These are phyloP conservation scores for Stellera chamaejasme DNA, from an alignment of 345 rosid species.

Conservation along the genomic window DNA sequence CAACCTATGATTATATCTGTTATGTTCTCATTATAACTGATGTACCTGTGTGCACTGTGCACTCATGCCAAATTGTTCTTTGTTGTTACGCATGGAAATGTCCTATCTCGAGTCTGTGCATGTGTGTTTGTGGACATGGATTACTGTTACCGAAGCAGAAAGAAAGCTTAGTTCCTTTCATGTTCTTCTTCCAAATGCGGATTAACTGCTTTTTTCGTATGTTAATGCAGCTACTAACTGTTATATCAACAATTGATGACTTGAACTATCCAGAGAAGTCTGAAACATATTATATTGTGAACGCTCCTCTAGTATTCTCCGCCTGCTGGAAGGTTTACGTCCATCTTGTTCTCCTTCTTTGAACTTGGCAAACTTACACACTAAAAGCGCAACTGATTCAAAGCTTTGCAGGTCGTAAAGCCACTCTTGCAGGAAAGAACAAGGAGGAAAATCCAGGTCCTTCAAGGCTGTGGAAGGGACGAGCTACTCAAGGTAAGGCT, in stretches of 20 bases:
- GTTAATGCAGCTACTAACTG: conserved; percentile 65
- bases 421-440: conserved; percentile 97
- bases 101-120: too few species aligned
- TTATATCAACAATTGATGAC: conserved; percentile 78
- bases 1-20: too few species aligned
- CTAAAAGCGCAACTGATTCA: neutral
- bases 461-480: conserved; percentile 73
- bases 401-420: conserved; percentile 52
- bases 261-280: conserved; percentile 97
- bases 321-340: conserved; percentile 81
- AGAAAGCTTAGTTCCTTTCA: too few species aligned
- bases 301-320: conserved; percentile 84
- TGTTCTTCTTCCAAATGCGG: neutral
- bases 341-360: conserved; percentile 8
- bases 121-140: too few species aligned
- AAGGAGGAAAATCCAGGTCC: conserved; percentile 77
- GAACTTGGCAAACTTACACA: too few species aligned
- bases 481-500: conserved; percentile 75
- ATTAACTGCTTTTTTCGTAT: conserved; percentile 3
- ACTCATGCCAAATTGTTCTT: too few species aligned
- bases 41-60: too few species aligned
- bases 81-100: too few species aligned
- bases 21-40: too few species aligned
- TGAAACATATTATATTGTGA: conserved; percentile 77
- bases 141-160: too few species aligned